Evolutionary conservation across 73 alveolate species (phyloP).

Genomic region (Tetrahymena borealis): DNA sequence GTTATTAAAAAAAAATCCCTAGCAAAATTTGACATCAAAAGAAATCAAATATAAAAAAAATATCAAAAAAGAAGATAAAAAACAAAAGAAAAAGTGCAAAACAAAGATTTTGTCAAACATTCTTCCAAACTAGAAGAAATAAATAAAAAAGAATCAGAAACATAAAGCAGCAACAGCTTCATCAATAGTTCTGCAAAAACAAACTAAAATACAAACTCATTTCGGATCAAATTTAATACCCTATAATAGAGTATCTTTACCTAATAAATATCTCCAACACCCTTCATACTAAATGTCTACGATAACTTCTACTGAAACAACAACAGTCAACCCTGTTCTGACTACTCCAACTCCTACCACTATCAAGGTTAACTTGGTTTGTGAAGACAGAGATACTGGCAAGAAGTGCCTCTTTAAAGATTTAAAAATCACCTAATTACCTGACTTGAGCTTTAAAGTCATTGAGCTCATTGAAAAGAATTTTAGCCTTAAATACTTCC

Average conservation of each 20-base stretch:
- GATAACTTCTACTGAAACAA: background rate
- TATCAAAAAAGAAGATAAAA: background rate
- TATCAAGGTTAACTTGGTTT: background rate
- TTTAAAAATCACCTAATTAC: background rate
- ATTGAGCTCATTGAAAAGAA: background rate
- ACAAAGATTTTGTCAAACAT: constrained; percentile 1
- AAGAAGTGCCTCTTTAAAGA: background rate
- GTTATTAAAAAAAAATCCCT: background rate
- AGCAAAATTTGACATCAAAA: background rate
- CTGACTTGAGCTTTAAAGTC: background rate
- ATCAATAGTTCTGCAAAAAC: background rate
- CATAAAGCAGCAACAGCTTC: background rate
- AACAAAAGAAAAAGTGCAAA: background rate
- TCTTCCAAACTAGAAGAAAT: background rate
- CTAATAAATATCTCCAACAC: background rate
- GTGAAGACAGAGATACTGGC: background rate
- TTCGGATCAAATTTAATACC: background rate
- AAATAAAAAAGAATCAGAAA: background rate
- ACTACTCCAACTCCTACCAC: background rate
- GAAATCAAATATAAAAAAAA: background rate
- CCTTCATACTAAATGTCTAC: background rate
- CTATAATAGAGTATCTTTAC: background rate
- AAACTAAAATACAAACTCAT: background rate
- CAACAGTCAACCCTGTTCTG: background rate
- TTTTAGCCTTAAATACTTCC: background rate